Evolutionary conservation across 2,329 filamentous ascomycete genomes (phyloP), one percentile per base, ranked within the genome.

Genomic region (Colletotrichum endophyticum): DNA sequence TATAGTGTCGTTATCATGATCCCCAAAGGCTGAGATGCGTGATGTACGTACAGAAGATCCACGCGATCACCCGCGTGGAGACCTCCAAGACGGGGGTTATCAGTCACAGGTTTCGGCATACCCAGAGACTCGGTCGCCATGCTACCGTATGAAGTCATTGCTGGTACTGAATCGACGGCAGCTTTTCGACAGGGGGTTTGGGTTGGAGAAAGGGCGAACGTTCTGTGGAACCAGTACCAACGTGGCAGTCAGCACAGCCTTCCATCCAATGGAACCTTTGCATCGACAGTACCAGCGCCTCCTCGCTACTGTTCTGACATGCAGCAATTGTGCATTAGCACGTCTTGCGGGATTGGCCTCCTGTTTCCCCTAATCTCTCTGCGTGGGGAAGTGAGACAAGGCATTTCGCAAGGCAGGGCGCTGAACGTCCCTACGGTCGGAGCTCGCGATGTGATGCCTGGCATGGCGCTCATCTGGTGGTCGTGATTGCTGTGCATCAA

Each of bases 221-320:
- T 66, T 73, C 57, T 66, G 32, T 61, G 57, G 32, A 59, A 62
- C 34, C 73, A 70, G 63, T 34, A 49, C 64, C 57, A 53, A 25
- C 64, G 28, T 66, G 61, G 70, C 66, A 32, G 53, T 77, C 66
- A 77, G 75, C 75, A 77, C 72, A 71, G 75, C 75, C 72, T 49
- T n/a, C 75, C 73, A 73, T 70, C 36, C 32, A 64, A 66, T 59
- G 73, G 73, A 36, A 76, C 57, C 39, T 73, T 75, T 73, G 36
- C 63, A 44, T 27, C 34, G 36, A 64, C 34, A 30, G 34, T 66
- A 66, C 70, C 70, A 74, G 49, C 70, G 34, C 34, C 32, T 34
- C 44, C 70, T 72, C 63, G 56, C 57, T 73, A 70, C 70, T 34
- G 30, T 30, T 69, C 74, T 73, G 70, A 76, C 74, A 74, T 70